These are phyloP conservation scores for Trametes cingulata DNA, from an alignment of 768 basidiomycete species.

Conservation along the genomic window DNA sequence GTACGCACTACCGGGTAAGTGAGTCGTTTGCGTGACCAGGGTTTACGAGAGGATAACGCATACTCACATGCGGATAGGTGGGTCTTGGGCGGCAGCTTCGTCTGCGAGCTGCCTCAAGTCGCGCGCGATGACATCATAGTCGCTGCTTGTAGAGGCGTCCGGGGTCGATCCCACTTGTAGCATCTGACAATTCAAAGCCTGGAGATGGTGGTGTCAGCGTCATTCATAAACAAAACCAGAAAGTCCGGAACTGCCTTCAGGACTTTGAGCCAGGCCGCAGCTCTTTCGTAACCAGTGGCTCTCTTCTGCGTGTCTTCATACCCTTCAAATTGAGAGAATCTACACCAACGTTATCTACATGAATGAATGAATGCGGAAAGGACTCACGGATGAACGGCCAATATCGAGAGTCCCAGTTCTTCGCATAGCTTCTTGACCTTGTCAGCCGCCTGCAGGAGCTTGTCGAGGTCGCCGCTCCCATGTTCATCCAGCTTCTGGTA, in stretches of 20 bases:
- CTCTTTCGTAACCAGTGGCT: constrained; percentile 22
- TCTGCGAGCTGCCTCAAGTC: constrained; percentile 31
- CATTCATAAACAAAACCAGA: constrained; percentile 19
- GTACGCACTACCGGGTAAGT: constrained; percentile 28
- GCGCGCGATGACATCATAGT: constrained; percentile 32
- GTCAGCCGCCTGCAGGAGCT: constrained; percentile 21
- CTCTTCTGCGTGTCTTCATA: constrained; percentile 26
- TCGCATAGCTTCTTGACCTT: constrained; percentile 25
- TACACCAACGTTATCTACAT: background rate
- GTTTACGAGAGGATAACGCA: background rate
- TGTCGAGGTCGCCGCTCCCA: constrained; percentile 29
- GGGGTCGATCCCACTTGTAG: constrained; percentile 34
- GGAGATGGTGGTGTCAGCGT: constrained; percentile 16
- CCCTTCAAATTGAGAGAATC: constrained; percentile 32
- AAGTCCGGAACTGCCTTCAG: constrained; percentile 18
- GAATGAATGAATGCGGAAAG: background rate
- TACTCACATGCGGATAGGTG: constrained; percentile 33
- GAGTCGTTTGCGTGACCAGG: background rate
- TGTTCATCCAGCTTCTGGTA: constrained; percentile 27
- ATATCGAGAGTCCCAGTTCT: constrained; percentile 26
- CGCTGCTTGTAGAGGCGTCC: constrained; percentile 24
- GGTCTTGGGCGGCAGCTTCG: constrained; percentile 28
- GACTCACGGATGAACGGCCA: constrained; percentile 34
- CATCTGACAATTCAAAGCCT: constrained; percentile 31
- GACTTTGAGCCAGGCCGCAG: constrained; percentile 30